Evolutionary conservation across 164 flowering plant genomes (phyloP), one percentile per base, ranked within the genome.

Genomic region (Kalanchoe fedtschenkoi): DNA sequence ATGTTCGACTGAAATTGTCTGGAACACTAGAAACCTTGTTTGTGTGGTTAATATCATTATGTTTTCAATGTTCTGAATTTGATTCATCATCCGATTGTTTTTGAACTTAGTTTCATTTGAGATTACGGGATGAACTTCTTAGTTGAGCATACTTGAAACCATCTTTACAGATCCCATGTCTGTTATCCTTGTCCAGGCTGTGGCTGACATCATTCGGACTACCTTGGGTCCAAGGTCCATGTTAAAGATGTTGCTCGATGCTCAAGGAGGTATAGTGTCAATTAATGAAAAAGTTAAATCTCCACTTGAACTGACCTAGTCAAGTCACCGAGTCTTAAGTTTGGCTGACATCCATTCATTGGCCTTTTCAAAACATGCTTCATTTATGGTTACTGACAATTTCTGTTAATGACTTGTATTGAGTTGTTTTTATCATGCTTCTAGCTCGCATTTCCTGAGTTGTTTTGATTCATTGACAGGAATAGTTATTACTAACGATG

Each of bases 151-250:
- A 22, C 21, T 22, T 47, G 10, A 0, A 5, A 10, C 13, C 11
- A 11, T 47, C 14, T 47, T 47, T 21, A 22, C 54, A 22, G 3
- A 47, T 21, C 16, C 9, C 17, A 17, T 7, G 28, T 11, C 54
- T 22, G 22, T 6, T 22, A 14, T 53, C 26, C 30, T 29, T 44
- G 59, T 21, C 37, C 77, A 92, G 98, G 93, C 96, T 67, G 96
- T 92, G 64, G 93, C 98, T 65, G 98, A 92, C 57, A 89, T 92
- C 14, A 86, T 92, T 33, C 90, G 98, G 10, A 92, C 96, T n/a
- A 92, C 98, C 14, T 75, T 92, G 83, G 98, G 98, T 63, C 98
- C 98, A 42, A 77, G 98, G 37, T 89, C 98, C 51, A 92, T 92
- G 98, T 63, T 92, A 70, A 92, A 92, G 76, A 92, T 92, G 98